Base-by-base conservation (phyloP, 75 land plant genomes). In the Larix kaempferi region DNA sequence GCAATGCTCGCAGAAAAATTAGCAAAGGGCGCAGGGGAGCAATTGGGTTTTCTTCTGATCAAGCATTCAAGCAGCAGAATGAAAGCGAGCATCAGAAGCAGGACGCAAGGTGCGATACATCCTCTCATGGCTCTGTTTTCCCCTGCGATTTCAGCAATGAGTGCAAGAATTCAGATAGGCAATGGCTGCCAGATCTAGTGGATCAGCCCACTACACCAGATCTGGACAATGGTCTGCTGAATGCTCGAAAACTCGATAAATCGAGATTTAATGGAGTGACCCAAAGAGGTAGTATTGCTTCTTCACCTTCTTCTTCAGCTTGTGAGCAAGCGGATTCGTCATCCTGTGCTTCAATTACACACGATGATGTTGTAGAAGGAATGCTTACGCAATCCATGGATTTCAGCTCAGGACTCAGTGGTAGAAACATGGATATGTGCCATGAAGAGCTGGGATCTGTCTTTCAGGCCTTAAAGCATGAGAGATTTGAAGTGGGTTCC, bases 131-230 rank as follows among this genome's bases (percentile, higher is more conserved):
- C 17, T n/a, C 49, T 37, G 37, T 37, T n/a, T n/a, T 44, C 49
- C 41, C 44, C n/a, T 69, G 17, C 19, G 72, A 69, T 16, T 69
- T 23, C 14, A 69, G 37, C n/a, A 19, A 35, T 33, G 72, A 69
- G n/a, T 69, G 49, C 72, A 69, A 69, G 72, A 21, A 37, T 69
- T 69, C 49, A 8, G 72, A 69, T 41, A n/a, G 52, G 52, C 72
- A 69, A 21, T 69, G 54, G 13, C 41, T 37, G 23, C 22, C n/a
- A 19, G 69, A 65, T 33, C 69, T 37, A 21, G 72, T 39, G 17
- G 72, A 69, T n/a, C 72, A 69, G 14, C 72, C 72, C 72, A 69
- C 72, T 7, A 69, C 72, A 69, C 72, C 72, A 69, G 72, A 69
- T 69, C 72, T 41, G 49, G 72, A 69, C n/a, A 22, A 41, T 69